Conservation (phyloP, 768 basidiomycete species). For the Strobilomyces confusus region DNA sequence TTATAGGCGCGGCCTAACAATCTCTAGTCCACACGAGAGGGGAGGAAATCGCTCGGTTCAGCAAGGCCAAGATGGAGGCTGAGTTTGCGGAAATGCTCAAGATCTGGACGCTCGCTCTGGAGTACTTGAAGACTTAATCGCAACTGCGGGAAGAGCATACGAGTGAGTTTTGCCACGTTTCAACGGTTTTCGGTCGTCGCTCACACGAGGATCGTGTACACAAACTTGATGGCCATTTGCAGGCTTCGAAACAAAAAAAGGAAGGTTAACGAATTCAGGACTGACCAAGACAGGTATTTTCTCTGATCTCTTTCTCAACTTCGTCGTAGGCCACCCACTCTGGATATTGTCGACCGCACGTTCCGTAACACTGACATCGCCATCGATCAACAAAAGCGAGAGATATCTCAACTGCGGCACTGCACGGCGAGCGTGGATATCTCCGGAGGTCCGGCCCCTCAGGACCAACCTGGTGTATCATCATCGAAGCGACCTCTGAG, state of each 20-base stretch:
- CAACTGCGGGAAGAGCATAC: slow-evolving; percentile 67
- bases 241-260: slow-evolving; percentile 69
- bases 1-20: background rate
- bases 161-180: slow-evolving; percentile 62
- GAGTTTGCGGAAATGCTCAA: slow-evolving; percentile 76
- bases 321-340: slow-evolving; percentile 63
- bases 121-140: slow-evolving; percentile 79
- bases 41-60: slow-evolving; percentile 80
- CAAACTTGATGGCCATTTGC: slow-evolving; percentile 74
- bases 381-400: too few species aligned
- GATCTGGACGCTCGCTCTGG: slow-evolving; percentile 75
- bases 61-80: slow-evolving; percentile 71
- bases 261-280: slow-evolving; percentile 55
- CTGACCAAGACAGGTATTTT: slow-evolving; percentile 55
- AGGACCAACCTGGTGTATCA: too few species aligned
- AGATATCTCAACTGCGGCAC: too few species aligned
- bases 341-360: too few species aligned
- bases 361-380: too few species aligned
- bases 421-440: too few species aligned
- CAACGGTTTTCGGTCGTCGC: background rate
- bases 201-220: slow-evolving; percentile 52
- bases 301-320: background rate
- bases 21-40: slow-evolving; percentile 68
- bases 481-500: too few species aligned
- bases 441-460: too few species aligned